Conservation (phyloP, 805 yeast genomes). For the Yarrowia hollandica region DNA sequence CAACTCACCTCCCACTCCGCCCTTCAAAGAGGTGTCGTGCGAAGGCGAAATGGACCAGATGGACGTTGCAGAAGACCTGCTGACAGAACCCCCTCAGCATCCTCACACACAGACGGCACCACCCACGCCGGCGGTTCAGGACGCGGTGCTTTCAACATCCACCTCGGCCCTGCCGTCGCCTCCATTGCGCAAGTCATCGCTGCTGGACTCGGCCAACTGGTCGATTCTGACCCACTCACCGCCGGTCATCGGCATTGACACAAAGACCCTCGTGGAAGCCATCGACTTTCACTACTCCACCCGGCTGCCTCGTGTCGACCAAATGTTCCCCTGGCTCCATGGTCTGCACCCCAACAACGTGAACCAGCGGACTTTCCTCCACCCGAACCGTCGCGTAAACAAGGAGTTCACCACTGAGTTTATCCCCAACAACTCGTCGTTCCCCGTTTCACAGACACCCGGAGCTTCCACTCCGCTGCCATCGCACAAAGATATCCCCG, state of each 20-base stretch:
- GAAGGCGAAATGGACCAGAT: background rate
- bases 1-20: slow-evolving; percentile 23
- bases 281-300: slow-evolving; percentile 37
- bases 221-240: slow-evolving; percentile 17
- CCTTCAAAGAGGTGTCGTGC: slow-evolving; percentile 13
- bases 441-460: slow-evolving; percentile 35
- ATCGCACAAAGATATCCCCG: slow-evolving; percentile 31
- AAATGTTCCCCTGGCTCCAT: slow-evolving; percentile 89
- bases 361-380: slow-evolving; percentile 52
- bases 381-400: slow-evolving; percentile 38
- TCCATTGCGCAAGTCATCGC: background rate
- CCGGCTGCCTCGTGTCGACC: slow-evolving; percentile 61
- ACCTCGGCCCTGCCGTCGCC: background rate
- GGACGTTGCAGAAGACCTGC: background rate
- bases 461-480: slow-evolving; percentile 35
- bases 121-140: background rate
- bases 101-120: background rate
- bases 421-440: slow-evolving; percentile 33
- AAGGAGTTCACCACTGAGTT: slow-evolving; percentile 37
- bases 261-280: background rate
- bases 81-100: background rate
- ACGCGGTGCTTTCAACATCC: background rate
- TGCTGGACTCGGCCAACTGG: slow-evolving; percentile 22
- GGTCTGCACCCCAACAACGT: slow-evolving; percentile 62
- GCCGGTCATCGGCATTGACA: slow-evolving; percentile 10